Base-by-base conservation (phyloP, 2,329 filamentous ascomycete species). In the Aspergillus sp. region DNA sequence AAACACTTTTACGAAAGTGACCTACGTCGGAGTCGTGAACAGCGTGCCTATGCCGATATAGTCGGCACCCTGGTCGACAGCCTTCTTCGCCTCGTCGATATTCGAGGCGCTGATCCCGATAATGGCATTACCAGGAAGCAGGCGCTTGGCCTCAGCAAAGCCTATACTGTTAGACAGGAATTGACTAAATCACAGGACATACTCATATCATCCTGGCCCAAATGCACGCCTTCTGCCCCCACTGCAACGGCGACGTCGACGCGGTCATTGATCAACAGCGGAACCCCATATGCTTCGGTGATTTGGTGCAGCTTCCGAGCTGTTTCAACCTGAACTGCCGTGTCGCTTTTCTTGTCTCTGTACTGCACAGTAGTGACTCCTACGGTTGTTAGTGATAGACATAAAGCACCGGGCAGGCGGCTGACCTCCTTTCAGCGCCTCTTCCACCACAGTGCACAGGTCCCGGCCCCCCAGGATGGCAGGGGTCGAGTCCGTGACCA, bases 151-250 rank as follows among this genome's bases (percentile, higher is more conserved):
- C 24, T 72, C 70, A 6, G 61, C 51, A 16, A 84, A 57, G 37
- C 75, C 77, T 79, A 42, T 15, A n/a, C 22, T 33, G 36, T 20
- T 12, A 25, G 32, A 24, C 4, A 30, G n/a, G 19, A 37, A 14
- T 19, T 26, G 15, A 29, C 25, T 24, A 10, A 24, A 26, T 13
- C 17, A 12, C 28, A 14, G 32, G 25, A n/a, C 70, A 44, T 58
- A 83, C 80, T 69, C 68, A 94, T 80, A 58, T 96, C 89, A 71
- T 95, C 88, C 64, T 96, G 89, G 5, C 91, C 91, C 30, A 96
- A 74, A 57, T 96, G 91, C 6, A 94, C 86, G 28, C 91, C 91
- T 63, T 95, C 89, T 36, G 84, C 91, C 8, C 78, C 83, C 26
- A 88, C 74, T 10, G 86, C 86, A 12, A 86, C 70, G 6, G 86